phyloP scores from a whole-genome alignment of 2,329 filamentous ascomycete genomes.

The Microsporum ferrugineum region DNA sequence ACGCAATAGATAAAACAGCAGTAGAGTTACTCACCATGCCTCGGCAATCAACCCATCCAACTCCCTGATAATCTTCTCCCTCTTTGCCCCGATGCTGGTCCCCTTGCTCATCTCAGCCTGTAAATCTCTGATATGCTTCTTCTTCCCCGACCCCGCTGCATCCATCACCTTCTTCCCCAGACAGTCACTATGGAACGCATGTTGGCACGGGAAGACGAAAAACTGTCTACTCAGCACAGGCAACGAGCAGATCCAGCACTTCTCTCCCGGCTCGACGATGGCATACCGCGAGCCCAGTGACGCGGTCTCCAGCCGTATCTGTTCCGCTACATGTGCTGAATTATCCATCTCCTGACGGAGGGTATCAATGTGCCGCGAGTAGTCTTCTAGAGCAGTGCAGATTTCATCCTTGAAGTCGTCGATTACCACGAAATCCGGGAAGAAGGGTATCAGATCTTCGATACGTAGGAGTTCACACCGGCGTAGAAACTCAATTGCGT shows the following conservation, averaged over 20 bases:
- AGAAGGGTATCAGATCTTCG: slow-evolving; percentile 95
- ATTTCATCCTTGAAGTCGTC: slow-evolving; percentile 99
- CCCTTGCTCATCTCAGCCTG: slow-evolving; percentile 74
- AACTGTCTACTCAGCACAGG: slow-evolving; percentile 85
- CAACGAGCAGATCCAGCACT: slow-evolving; percentile 77
- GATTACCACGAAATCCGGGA: slow-evolving; percentile 96
- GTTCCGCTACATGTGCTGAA: slow-evolving; percentile 71
- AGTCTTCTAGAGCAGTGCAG: slow-evolving; percentile 83
- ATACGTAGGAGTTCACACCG: slow-evolving; percentile 86
- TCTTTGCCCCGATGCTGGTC: slow-evolving; percentile 50
- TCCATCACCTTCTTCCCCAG: slow-evolving; percentile 76
- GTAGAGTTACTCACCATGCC: slow-evolving; percentile 55
- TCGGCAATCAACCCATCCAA: slow-evolving; percentile 84
- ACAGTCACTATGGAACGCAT: slow-evolving; percentile 94
- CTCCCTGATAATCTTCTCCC: slow-evolving; percentile 74
- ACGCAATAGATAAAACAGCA: slow-evolving; percentile 1
- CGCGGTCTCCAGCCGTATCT: slow-evolving; percentile 83
- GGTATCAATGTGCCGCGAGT: slow-evolving; percentile 77
- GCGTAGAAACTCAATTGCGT: slow-evolving; percentile 85
- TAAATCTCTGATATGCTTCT: slow-evolving; percentile 70
- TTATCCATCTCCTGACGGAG: slow-evolving; percentile 95
- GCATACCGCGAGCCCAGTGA: slow-evolving; percentile 81
- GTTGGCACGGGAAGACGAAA: slow-evolving; percentile 97
- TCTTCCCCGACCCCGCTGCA: slow-evolving; percentile 62
- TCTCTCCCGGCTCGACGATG: slow-evolving; percentile 91